Base-by-base conservation (phyloP, 306 rosid genomes). In the Alnus glutinosa region DNA sequence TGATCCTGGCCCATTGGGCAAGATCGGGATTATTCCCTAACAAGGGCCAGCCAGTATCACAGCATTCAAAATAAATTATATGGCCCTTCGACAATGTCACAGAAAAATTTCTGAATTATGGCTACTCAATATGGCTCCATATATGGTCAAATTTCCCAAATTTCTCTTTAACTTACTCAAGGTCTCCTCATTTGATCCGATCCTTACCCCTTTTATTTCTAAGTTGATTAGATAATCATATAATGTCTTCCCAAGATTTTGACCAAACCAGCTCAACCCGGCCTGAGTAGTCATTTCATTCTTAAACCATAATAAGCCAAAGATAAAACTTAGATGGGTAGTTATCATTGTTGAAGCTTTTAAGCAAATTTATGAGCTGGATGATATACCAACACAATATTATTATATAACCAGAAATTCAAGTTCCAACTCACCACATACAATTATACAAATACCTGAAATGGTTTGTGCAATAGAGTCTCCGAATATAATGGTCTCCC, bases 371-470 rank as follows among this genome's bases (percentile, higher is more conserved):
- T 39, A 39, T 39, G 44, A 39, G 44, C 44, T 39, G 44, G 44
- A 39, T 39, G 44, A 23, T 23, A 23, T 23, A 23, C 15, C 7
- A 58, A n/a, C 34, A 58, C 2, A 9, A 4, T 23, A 19, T 23
- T 23, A 23, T 23, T 23, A 5, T 58, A 19, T 9, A 32, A 23
- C 48, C 48, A 37, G n/a, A 64, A 64, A 28, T 62, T 32, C 18
- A 32, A 64, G 77, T 57, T 71, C 8, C 78, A 75, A 52, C 36
- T 71, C 62, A 63, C 77, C 52, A 63, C 66, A 55, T 55, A 63
- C 18, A 57, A 74, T 44, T 69, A 74, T 57, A 47, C 71, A 28
- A 23, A 57, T 32, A 73, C 34, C 48, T 48, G 55, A 69, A 81
- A 58, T 32, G 58, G 28, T 46, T n/a, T 69, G 32, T 71, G 76